A percentile compares a stretch with the other conserved stretches of the same genome.
Evolutionary conservation across 108 stramenopile species (phyloP).

Genomic region (Discostella stelligeroides): DNA sequence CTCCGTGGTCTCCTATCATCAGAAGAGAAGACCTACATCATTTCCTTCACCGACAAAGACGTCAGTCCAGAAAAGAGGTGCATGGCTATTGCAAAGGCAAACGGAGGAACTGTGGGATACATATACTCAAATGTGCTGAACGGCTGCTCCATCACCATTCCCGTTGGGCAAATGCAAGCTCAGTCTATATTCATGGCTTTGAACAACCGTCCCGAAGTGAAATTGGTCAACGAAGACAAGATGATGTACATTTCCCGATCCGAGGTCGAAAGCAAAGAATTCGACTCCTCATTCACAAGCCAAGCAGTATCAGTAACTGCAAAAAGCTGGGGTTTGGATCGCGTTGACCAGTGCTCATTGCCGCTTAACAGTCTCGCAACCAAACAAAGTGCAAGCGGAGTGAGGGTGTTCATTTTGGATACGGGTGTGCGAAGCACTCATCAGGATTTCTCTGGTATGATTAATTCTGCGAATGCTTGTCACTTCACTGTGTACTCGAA

Average conservation of each 20-base stretch:
- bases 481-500: neutral
- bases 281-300: no score
- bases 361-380: neutral
- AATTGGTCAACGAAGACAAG: no score
- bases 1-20: neutral
- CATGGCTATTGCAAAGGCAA: neutral
- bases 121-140: conserved; percentile 2
- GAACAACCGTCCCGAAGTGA: no score
- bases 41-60: conserved; percentile 3
- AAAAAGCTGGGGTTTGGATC: neutral
- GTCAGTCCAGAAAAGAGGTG: neutral
- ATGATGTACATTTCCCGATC: no score
- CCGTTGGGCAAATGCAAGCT: neutral
- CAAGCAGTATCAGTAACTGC: neutral
- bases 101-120: neutral
- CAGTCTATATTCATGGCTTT: no score
- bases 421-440: no score
- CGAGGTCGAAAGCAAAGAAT: no score
- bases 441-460: neutral
- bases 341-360: neutral
- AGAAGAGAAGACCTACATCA: neutral
- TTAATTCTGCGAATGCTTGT: neutral
- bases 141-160: neutral
- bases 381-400: neutral
- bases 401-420: neutral